These are phyloP conservation scores for Mortierella alpina DNA, from an alignment of 192 early-diverging fungal species.

Conservation along the genomic window DNA sequence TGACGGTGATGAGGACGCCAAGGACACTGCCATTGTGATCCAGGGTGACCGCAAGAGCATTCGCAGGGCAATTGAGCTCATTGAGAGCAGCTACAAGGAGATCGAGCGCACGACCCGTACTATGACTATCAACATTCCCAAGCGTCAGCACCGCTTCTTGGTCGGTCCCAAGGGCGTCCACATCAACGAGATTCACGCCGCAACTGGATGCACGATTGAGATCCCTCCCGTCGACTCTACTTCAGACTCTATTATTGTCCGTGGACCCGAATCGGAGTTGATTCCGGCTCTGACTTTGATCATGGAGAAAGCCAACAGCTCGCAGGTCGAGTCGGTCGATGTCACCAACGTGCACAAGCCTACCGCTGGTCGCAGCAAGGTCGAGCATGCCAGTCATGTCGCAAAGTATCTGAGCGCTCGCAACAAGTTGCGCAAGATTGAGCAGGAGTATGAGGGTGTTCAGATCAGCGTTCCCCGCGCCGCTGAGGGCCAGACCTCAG, in stretches of 20 bases:
- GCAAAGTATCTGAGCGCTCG: conserved; percentile 82
- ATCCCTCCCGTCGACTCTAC: conserved; percentile 78
- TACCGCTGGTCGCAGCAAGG: conserved; percentile 56
- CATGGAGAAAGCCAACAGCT: conserved; percentile 84
- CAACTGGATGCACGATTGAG: conserved; percentile 88
- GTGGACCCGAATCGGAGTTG: conserved; percentile 80
- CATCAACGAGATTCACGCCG: conserved; percentile 85
- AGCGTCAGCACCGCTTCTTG: conserved; percentile 94
- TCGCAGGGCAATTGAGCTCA: conserved; percentile 66
- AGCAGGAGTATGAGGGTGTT: conserved; percentile 70
- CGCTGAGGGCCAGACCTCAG: conserved; percentile 54
- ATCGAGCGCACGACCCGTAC: conserved; percentile 75
- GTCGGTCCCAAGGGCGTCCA: conserved; percentile 82
- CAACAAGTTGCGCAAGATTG: conserved; percentile 79
- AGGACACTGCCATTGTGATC: conserved; percentile 71
- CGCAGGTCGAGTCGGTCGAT: conserved; percentile 78
- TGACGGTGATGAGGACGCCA: conserved; percentile 37
- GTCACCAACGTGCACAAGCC: conserved; percentile 65
- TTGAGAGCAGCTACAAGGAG: conserved; percentile 69
- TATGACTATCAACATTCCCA: conserved; percentile 78
- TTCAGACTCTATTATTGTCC: conserved; percentile 80
- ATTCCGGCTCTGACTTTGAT: conserved; percentile 81
- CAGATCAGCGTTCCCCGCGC: conserved; percentile 67
- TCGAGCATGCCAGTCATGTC: conserved; percentile 72
- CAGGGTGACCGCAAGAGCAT: conserved; percentile 83